These are phyloP conservation scores for Anthracocystis setariae DNA, from an alignment of 1,284 basidiomycete species.

Conservation along the genomic window DNA sequence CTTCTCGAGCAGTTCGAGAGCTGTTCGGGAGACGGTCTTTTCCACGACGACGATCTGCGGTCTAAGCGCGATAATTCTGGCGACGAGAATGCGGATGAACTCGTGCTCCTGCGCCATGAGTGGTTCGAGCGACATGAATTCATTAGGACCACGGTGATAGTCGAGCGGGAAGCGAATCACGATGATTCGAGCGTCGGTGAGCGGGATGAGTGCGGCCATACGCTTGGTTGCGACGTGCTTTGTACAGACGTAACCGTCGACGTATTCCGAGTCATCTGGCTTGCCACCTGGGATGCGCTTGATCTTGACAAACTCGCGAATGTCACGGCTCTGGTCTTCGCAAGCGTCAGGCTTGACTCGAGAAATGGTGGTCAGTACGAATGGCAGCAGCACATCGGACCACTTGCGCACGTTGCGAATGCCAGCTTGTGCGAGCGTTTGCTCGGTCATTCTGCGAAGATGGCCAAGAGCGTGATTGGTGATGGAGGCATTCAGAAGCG, in stretches of 20 bases:
- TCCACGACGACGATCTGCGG: slow-evolving; percentile 94
- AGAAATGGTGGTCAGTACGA: slow-evolving; percentile 58
- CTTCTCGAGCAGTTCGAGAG: slow-evolving; percentile 86
- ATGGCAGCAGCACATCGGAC: slow-evolving; percentile 58
- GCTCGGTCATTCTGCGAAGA: slow-evolving; percentile 60
- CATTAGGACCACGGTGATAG: slow-evolving; percentile 86
- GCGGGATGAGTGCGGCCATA: slow-evolving; percentile 71
- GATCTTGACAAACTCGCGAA: slow-evolving; percentile 94
- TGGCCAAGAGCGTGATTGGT: slow-evolving; percentile 44
- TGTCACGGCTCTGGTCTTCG: slow-evolving; percentile 84
- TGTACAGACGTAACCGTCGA: slow-evolving; percentile 95
- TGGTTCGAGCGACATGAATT: slow-evolving; percentile 92
- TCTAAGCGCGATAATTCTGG: slow-evolving; percentile 85
- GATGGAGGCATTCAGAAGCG: slow-evolving; percentile 44
- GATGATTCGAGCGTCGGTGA: slow-evolving; percentile 88
- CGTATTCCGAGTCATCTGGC: slow-evolving; percentile 92
- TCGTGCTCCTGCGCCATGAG: slow-evolving; percentile 94
- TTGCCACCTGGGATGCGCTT: slow-evolving; percentile 96
- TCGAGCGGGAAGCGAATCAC: slow-evolving; percentile 94
- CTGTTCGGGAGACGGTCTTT: slow-evolving; percentile 89
- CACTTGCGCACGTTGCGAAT: slow-evolving; percentile 54
- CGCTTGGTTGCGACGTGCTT: slow-evolving; percentile 96
- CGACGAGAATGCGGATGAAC: slow-evolving; percentile 87
- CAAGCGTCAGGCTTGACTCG: slow-evolving; percentile 68
- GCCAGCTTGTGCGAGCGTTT: slow-evolving; percentile 51